These are phyloP conservation scores for Nemania diffusa DNA, from an alignment of 2,329 filamentous ascomycete species.

Conservation along the genomic window DNA sequence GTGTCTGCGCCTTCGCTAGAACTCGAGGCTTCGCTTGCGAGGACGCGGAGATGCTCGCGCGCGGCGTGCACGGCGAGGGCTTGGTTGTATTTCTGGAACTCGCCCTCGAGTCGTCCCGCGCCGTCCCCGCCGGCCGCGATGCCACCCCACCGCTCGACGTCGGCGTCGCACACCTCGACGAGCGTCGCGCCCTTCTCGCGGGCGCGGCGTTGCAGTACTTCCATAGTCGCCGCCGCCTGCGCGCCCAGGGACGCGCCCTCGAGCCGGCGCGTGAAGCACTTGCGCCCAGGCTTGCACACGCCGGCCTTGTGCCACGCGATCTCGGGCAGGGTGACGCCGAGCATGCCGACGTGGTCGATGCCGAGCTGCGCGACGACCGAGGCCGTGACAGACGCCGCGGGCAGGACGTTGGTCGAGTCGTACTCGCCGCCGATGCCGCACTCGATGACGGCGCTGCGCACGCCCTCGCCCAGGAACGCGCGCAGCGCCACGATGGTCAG, in stretches of 20 bases:
- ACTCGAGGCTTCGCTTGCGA: slow-evolving; percentile 22
- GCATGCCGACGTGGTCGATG: slow-evolving; percentile 84
- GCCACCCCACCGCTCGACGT: slow-evolving; percentile 56
- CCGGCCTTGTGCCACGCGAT: slow-evolving; percentile 94
- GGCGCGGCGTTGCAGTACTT: slow-evolving; percentile 69
- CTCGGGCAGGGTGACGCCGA: slow-evolving; percentile 80
- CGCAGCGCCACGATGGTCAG: slow-evolving; percentile 90
- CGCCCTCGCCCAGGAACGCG: slow-evolving; percentile 78
- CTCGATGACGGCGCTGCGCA: slow-evolving; percentile 85
- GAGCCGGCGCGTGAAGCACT: slow-evolving; percentile 70
- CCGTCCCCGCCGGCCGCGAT: slow-evolving; percentile 43
- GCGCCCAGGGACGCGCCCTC: too few species aligned
- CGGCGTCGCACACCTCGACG: slow-evolving; percentile 54
- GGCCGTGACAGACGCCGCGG: slow-evolving; percentile 69
- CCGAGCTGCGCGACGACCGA: slow-evolving; percentile 82
- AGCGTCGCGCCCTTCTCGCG: slow-evolving; percentile 62
- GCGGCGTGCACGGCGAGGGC: slow-evolving; percentile 67
- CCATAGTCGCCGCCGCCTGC: slow-evolving; percentile 39
- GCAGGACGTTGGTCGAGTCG: slow-evolving; percentile 89
- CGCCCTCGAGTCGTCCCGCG: slow-evolving; percentile 56
- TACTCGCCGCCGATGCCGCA: slow-evolving; percentile 95
- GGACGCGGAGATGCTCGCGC: slow-evolving; percentile 63
- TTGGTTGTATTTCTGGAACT: slow-evolving; percentile 69
- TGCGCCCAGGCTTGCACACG: slow-evolving; percentile 76
- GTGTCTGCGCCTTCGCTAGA: neutral